Conservation (phyloP, 768 basidiomycete species). For the Trichaptum fuscoviolaceum region DNA sequence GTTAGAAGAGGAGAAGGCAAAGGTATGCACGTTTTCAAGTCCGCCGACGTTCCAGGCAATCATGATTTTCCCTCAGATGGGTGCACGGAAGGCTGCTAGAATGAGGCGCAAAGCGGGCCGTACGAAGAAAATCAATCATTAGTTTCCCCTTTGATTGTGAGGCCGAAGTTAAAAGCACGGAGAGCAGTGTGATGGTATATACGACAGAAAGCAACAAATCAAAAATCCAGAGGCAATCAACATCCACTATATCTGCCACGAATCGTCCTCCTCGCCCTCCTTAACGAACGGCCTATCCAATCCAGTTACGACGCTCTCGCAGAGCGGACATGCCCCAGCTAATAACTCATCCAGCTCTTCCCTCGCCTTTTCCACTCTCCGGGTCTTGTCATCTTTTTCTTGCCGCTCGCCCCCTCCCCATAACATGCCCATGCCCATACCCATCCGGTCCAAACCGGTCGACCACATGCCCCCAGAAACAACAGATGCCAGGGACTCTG, state of each 20-base stretch:
- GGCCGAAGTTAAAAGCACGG: neutral
- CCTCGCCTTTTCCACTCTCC: slow-evolving; percentile 66
- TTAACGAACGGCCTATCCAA: slow-evolving; percentile 84
- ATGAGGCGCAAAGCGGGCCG: slow-evolving; percentile 68
- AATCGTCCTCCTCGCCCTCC: slow-evolving; percentile 71
- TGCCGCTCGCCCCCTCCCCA: slow-evolving; percentile 38
- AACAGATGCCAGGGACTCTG: slow-evolving; percentile 84
- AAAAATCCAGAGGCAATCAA: neutral
- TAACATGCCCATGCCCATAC: slow-evolving; percentile 38
- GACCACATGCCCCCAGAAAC: slow-evolving; percentile 43
- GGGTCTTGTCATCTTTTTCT: slow-evolving; percentile 45
- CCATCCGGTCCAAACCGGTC: slow-evolving; percentile 7
- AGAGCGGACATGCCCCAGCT: slow-evolving; percentile 86
- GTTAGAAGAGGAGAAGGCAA: slow-evolving; percentile 41
- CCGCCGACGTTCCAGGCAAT: slow-evolving; percentile 7
- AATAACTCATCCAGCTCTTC: slow-evolving; percentile 86
- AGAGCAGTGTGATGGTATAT: neutral
- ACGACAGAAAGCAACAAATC: neutral
- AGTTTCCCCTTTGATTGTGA: slow-evolving; percentile 18
- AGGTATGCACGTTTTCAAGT: slow-evolving; percentile 32
- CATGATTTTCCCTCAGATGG: slow-evolving; percentile 49
- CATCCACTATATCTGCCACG: slow-evolving; percentile 58
- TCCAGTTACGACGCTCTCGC: slow-evolving; percentile 82
- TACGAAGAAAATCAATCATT: slow-evolving; percentile 78
- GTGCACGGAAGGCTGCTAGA: slow-evolving; percentile 70